These are phyloP conservation scores for Trichoderma sp. DNA, from an alignment of 2,329 filamentous ascomycete genomes.

Conservation along the genomic window DNA sequence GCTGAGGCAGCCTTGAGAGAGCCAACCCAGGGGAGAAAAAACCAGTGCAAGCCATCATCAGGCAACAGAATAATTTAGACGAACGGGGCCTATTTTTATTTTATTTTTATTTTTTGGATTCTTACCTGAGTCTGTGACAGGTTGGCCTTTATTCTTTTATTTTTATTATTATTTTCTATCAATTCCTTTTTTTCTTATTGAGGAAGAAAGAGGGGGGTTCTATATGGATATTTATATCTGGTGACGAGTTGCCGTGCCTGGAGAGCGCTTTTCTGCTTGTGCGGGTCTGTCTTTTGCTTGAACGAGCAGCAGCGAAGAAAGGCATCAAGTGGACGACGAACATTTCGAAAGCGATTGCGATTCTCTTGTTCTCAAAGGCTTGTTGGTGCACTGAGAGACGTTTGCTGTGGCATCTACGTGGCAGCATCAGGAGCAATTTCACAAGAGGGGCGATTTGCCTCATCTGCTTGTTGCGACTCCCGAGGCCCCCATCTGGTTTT, in stretches of 20 bases:
- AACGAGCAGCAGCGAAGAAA: not conserved
- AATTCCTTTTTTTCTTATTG: not conserved
- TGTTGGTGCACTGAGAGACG: not conserved
- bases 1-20: conserved; percentile 8
- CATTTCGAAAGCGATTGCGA: not conserved
- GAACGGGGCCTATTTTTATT: not conserved
- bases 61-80: conserved; percentile 16
- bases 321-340: not conserved
- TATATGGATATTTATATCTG: not conserved
- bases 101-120: not conserved
- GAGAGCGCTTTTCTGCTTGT: not conserved
- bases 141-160: not conserved
- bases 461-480: not conserved
- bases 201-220: not conserved
- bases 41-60: not conserved
- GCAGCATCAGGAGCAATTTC: not conserved
- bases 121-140: not conserved
- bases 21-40: not conserved
- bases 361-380: not conserved
- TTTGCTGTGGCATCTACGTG: not conserved
- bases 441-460: not conserved
- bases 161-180: not conserved
- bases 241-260: not conserved
- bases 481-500: not conserved
- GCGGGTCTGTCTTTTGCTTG: not conserved